These are phyloP conservation scores for Zalerion maritima DNA, from an alignment of 495 filamentous ascomycete genomes.

Conservation along the genomic window DNA sequence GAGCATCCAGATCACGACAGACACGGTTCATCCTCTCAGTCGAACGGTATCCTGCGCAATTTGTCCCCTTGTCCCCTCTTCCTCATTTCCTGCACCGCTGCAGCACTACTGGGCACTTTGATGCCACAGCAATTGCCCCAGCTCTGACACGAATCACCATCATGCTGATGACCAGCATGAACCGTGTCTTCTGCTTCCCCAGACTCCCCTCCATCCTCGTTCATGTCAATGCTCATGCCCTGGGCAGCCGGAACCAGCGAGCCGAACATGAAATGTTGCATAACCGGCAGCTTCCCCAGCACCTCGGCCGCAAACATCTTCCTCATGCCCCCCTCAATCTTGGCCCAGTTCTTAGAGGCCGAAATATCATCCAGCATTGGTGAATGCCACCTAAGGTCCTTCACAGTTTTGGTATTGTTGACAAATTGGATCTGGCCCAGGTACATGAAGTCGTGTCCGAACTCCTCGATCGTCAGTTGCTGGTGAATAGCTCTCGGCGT, in stretches of 20 bases:
- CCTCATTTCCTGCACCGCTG: slow-evolving; percentile 71
- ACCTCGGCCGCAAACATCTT: slow-evolving; percentile 95
- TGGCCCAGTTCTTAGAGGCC: slow-evolving; percentile 76
- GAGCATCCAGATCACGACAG: too few relatives aligned
- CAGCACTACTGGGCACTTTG: slow-evolving; percentile 87
- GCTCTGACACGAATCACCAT: too few relatives aligned
- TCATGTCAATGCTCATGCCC: slow-evolving; percentile 52
- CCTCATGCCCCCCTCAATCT: slow-evolving; percentile 89
- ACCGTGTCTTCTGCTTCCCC: slow-evolving; percentile 43
- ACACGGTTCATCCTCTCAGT: too few relatives aligned
- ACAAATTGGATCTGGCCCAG: slow-evolving; percentile 86
- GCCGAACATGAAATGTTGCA: slow-evolving; percentile 97
- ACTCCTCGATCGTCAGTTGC: slow-evolving; percentile 70
- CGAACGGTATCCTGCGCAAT: slow-evolving; percentile 81
- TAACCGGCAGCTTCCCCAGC: slow-evolving; percentile 83
- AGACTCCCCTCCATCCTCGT: slow-evolving; percentile 37
- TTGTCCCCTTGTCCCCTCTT: slow-evolving; percentile 47
- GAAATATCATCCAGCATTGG: slow-evolving; percentile 98
- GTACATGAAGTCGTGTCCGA: slow-evolving; percentile 69
- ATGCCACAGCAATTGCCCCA: slow-evolving; percentile 99
- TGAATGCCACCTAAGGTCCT: slow-evolving; percentile 89
- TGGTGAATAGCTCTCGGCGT: slow-evolving; percentile 82
- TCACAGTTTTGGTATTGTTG: slow-evolving; percentile 90
- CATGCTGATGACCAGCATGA: slow-evolving; percentile 49
- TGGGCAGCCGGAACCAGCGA: slow-evolving; percentile 61